Evolutionary conservation across 805 yeast genomes (phyloP).

Genomic region (Barnettozyma sp.): DNA sequence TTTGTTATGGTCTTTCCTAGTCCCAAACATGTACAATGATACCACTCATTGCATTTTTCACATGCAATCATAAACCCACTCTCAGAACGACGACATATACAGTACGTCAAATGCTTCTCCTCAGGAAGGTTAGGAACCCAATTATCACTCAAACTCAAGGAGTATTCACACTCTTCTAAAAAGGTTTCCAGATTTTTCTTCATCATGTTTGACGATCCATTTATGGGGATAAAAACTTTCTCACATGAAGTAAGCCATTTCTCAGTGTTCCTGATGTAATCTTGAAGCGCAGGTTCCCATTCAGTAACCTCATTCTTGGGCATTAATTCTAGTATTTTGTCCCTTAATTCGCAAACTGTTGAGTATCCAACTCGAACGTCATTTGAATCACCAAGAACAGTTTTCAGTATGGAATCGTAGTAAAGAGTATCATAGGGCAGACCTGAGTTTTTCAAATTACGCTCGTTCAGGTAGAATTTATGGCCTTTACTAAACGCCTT

Average conservation of each 20-base stretch:
- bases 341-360: constrained; percentile 25
- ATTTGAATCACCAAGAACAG: constrained; percentile 25
- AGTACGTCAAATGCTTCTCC: constrained; percentile 32
- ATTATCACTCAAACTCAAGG: constrained; percentile 25
- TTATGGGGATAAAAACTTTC: constrained; percentile 29
- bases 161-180: constrained; percentile 16
- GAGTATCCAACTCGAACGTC: constrained; percentile 29
- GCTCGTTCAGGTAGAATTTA: constrained; percentile 3
- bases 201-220: constrained; percentile 28
- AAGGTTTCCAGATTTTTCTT: constrained; percentile 23
- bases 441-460: constrained; percentile 3
- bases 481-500: not conserved
- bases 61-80: constrained; percentile 63
- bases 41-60: constrained; percentile 68
- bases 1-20: constrained; percentile 28
- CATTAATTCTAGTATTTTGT: constrained; percentile 14
- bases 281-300: constrained; percentile 20
- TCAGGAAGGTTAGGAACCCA: constrained; percentile 10
- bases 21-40: constrained; percentile 53
- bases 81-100: constrained; percentile 58
- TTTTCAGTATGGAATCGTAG: constrained; percentile 10
- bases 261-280: constrained; percentile 25
- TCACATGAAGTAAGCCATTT: constrained; percentile 33
- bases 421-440: not conserved
- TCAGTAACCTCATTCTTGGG: constrained; percentile 3